Evolutionary conservation across 257 asterid genomes (phyloP).

Genomic region (Linaria vulgaris): DNA sequence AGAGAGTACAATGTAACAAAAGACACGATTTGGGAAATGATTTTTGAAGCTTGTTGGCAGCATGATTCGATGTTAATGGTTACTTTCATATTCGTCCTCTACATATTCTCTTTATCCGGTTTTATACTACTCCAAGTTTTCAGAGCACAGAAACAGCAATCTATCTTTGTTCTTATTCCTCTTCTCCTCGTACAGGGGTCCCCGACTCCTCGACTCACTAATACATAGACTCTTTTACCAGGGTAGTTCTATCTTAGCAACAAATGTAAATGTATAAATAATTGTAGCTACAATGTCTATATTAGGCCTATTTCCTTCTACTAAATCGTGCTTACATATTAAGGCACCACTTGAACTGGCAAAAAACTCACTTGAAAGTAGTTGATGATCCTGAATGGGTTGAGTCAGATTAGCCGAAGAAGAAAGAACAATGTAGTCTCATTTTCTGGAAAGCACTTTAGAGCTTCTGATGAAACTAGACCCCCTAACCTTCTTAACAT

Average conservation of each 20-base stretch:
- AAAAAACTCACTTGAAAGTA: background rate
- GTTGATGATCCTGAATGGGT: background rate
- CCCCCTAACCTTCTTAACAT: conserved; percentile 58
- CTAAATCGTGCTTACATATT: background rate
- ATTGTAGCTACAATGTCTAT: background rate
- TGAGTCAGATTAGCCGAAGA: background rate
- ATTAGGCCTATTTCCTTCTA: background rate
- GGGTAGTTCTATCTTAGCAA: no score
- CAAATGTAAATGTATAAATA: background rate
- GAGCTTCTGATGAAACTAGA: conserved; percentile 42
- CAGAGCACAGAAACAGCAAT: background rate
- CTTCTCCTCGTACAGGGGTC: no score
- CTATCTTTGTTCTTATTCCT: no score
- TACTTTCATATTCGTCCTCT: no score
- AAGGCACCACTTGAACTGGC: background rate
- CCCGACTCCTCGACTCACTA: no score
- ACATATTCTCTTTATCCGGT: background rate
- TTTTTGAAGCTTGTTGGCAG: background rate
- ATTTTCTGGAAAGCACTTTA: conserved; percentile 11
- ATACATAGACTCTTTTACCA: no score
- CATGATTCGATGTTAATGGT: background rate
- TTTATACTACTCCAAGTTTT: background rate
- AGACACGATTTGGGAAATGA: no score
- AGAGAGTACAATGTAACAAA: no score
- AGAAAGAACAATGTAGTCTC: background rate